Conservation (phyloP, 2,329 filamentous ascomycete species). For the Aureobasidium leucospermi region DNA sequence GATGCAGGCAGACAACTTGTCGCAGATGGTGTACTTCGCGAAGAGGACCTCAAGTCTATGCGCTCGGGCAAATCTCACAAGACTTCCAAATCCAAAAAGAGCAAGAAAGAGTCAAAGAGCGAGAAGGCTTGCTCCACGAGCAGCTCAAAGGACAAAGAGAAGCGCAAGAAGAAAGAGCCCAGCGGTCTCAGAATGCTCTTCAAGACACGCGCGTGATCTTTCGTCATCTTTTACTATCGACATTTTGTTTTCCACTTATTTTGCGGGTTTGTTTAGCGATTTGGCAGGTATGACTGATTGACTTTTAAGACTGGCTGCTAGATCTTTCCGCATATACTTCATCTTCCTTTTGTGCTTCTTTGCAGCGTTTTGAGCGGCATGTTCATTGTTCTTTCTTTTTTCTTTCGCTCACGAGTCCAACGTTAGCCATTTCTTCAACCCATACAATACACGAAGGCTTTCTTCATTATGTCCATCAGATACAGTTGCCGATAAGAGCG, state of each 20-base stretch:
- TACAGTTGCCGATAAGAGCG: too few relatives aligned
- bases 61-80: constrained; percentile 28
- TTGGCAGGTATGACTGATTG: background rate
- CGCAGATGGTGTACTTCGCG: constrained; percentile 39
- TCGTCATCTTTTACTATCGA: background rate
- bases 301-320: too few relatives aligned
- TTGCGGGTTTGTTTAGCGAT: background rate
- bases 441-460: background rate
- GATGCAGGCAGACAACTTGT: constrained; percentile 42
- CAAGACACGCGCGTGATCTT: constrained; percentile 17
- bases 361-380: background rate
- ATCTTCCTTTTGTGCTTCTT: background rate
- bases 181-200: constrained; percentile 38
- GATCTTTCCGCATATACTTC: too few relatives aligned
- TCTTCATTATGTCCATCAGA: too few relatives aligned
- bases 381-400: background rate
- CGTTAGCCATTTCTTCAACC: background rate
- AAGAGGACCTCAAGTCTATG: constrained; percentile 42
- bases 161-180: constrained; percentile 33
- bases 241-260: background rate
- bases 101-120: constrained; percentile 26
- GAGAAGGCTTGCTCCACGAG: constrained; percentile 19
- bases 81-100: constrained; percentile 20
- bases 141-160: constrained; percentile 16
- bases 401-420: background rate